These are phyloP conservation scores for Cutaneotrichosporon curvatum DNA, from an alignment of 1,284 basidiomycete species.

Conservation along the genomic window DNA sequence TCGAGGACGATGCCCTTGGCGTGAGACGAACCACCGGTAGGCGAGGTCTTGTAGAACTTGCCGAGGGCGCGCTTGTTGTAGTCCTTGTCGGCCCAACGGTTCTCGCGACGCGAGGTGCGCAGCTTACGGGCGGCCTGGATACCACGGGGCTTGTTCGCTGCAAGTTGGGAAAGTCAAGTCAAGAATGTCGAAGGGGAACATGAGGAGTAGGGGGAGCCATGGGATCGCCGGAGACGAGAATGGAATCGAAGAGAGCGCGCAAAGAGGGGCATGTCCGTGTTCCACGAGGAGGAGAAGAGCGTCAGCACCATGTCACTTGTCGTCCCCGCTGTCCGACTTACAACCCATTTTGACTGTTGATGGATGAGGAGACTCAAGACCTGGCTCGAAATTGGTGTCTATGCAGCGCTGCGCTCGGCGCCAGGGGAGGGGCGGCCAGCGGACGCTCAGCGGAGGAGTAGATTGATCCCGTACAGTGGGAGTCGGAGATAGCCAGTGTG, in stretches of 20 bases:
- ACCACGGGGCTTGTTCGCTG: constrained; percentile 94
- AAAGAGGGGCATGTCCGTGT: not conserved
- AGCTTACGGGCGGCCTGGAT: constrained; percentile 99
- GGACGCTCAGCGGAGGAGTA: not conserved
- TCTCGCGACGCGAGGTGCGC: constrained; percentile 85
- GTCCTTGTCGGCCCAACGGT: constrained; percentile 98
- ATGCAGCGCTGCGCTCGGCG: not conserved
- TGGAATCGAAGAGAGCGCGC: not conserved
- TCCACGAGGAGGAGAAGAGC: not conserved
- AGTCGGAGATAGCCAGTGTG: no score
- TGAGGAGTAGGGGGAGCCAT: not conserved
- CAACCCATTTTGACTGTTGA: constrained; percentile 46
- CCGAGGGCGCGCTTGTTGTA: constrained; percentile 99
- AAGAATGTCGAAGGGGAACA: not conserved
- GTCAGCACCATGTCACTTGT: constrained; percentile 6
- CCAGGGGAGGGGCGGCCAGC: not conserved
- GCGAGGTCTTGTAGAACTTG: constrained; percentile 99
- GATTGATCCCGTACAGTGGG: not conserved
- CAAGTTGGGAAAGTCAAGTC: not conserved
- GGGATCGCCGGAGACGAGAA: not conserved
- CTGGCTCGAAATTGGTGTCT: no score
- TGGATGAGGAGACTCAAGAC: constrained; percentile 16
- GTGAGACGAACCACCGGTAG: constrained; percentile 98
- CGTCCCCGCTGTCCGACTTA: constrained; percentile 23
- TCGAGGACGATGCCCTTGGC: constrained; percentile 99